Conservation (phyloP, 306 rosid genomes). For the Cucurbita maxima region DNA sequence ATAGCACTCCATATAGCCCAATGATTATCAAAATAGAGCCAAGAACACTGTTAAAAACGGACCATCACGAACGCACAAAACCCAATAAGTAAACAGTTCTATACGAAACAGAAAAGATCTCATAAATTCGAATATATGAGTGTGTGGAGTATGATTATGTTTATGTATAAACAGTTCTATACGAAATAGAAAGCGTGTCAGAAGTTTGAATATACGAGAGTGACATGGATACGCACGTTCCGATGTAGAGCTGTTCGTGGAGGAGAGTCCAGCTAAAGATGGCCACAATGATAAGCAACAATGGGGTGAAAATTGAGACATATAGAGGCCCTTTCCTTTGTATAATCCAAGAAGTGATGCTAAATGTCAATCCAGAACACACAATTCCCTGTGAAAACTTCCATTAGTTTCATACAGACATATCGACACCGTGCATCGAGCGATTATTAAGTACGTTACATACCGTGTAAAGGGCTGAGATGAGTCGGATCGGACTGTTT, state of each 20-base stretch:
- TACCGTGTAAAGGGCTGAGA: constrained; percentile 49
- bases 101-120: no score
- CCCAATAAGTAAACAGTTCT: no score
- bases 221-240: constrained; percentile 36
- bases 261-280: constrained; percentile 57
- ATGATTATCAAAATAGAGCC: constrained; percentile 44
- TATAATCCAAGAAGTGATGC: constrained; percentile 49
- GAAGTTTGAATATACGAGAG: no score
- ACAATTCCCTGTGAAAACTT: constrained; percentile 36
- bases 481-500: constrained; percentile 21
- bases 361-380: constrained; percentile 35
- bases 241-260: constrained; percentile 36
- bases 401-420: not conserved
- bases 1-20: constrained; percentile 62
- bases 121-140: no score
- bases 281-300: constrained; percentile 44
- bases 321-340: constrained; percentile 65
- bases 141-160: not conserved
- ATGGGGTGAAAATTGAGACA: constrained; percentile 54
- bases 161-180: not conserved
- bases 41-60: constrained; percentile 16
- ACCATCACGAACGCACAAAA: no score
- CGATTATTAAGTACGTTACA: not conserved
- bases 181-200: no score
- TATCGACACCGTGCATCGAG: not conserved